Conservation (phyloP, 2,329 filamentous ascomycete species). For the Delphinella strobiligena region DNA sequence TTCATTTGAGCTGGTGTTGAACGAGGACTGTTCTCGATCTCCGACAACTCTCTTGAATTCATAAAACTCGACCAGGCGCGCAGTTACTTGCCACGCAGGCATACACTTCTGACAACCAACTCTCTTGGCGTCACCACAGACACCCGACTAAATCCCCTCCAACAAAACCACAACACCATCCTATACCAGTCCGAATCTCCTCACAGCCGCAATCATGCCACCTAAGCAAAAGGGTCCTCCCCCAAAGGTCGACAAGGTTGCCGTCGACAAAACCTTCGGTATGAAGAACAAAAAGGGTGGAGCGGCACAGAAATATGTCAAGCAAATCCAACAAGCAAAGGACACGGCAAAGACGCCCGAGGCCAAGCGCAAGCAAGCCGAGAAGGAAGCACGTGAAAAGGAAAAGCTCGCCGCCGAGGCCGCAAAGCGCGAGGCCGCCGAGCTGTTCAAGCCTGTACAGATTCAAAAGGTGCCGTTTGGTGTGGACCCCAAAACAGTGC, state of each 20-base stretch:
- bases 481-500: slow-evolving; percentile 92
- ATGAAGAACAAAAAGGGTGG: slow-evolving; percentile 99
- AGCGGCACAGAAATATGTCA: slow-evolving; percentile 80
- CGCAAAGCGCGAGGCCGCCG: slow-evolving; percentile 66
- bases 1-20: background rate
- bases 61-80: too few relatives aligned
- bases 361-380: slow-evolving; percentile 66
- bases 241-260: slow-evolving; percentile 46
- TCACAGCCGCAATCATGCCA: slow-evolving; percentile 48
- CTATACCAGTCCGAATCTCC: background rate
- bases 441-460: slow-evolving; percentile 83
- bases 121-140: slow-evolving; percentile 7
- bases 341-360: slow-evolving; percentile 69
- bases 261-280: slow-evolving; percentile 94
- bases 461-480: slow-evolving; percentile 97
- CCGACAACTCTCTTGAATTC: too few relatives aligned
- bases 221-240: slow-evolving; percentile 46
- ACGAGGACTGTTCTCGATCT: too few relatives aligned
- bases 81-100: too few relatives aligned
- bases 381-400: slow-evolving; percentile 56
- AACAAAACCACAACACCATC: slow-evolving; percentile 6
- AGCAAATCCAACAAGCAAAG: slow-evolving; percentile 63
- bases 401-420: slow-evolving; percentile 87
- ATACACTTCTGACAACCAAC: background rate
- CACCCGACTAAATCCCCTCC: slow-evolving; percentile 4